Evolutionary conservation across 352 stramenopile genomes (phyloP).

Genomic region (Phytopythium vexans): DNA sequence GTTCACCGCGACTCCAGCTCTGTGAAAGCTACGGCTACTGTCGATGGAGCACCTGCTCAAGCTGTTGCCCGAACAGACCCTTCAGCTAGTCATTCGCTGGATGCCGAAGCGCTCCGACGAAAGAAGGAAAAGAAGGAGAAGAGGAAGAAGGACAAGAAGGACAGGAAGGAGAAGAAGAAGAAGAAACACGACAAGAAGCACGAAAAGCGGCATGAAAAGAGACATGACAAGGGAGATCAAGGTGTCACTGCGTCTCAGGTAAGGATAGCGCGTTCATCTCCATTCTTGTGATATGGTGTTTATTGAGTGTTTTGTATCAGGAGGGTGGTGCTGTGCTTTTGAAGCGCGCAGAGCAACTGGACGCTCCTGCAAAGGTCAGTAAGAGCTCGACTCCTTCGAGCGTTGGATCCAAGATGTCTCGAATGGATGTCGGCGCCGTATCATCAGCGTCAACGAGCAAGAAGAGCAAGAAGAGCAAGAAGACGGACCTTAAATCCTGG

Average conservation of each 20-base stretch:
- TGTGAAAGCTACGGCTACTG: too few relatives aligned
- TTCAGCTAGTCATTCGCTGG: background rate
- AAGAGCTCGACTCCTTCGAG: background rate
- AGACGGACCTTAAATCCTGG: constrained; percentile 71
- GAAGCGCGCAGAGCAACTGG: too few relatives aligned
- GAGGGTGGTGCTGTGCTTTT: too few relatives aligned
- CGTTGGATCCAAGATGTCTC: constrained; percentile 35
- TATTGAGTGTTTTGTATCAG: too few relatives aligned
- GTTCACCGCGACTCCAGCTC: too few relatives aligned
- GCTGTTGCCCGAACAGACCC: background rate
- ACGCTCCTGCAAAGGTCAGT: too few relatives aligned
- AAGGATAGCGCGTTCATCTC: background rate
- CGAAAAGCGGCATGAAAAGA: constrained; percentile 50
- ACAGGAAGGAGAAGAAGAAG: constrained; percentile 53
- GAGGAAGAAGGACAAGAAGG: constrained; percentile 69
- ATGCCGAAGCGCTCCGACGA: constrained; percentile 20
- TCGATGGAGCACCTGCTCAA: too few relatives aligned
- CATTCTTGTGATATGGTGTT: too few relatives aligned
- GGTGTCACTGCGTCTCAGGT: background rate
- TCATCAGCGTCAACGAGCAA: constrained; percentile 37
- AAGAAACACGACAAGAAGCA: constrained; percentile 63
- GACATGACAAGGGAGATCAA: constrained; percentile 26
- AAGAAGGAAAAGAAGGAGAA: constrained; percentile 63
- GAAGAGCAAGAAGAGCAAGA: constrained; percentile 69
- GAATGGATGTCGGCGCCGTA: constrained; percentile 17